These are phyloP conservation scores for Talaromyces sp. DNA, from an alignment of 2,329 filamentous ascomycete species.

Conservation along the genomic window DNA sequence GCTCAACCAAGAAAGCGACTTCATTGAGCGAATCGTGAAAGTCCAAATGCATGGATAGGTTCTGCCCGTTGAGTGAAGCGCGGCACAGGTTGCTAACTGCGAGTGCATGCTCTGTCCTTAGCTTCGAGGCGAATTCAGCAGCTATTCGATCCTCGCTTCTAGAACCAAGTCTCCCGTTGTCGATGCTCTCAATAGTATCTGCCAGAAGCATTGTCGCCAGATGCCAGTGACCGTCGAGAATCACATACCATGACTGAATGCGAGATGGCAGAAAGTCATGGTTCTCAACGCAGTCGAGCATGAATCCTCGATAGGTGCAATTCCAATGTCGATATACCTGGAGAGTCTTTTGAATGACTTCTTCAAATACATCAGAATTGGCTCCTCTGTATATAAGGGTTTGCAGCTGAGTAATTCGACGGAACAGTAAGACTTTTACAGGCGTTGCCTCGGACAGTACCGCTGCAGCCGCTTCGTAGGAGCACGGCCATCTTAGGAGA, in stretches of 20 bases:
- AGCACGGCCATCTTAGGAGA: constrained; percentile 51
- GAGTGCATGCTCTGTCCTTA: constrained; percentile 45
- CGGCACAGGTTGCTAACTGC: constrained; percentile 48
- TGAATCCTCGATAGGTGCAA: constrained; percentile 50
- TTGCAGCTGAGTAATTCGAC: constrained; percentile 55
- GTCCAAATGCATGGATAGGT: constrained; percentile 32
- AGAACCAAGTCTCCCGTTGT: constrained; percentile 32
- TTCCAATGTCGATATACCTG: constrained; percentile 56
- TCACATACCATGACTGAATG: constrained; percentile 59
- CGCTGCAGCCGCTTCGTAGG: constrained; percentile 50
- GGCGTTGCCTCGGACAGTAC: constrained; percentile 53
- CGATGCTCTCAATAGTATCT: constrained; percentile 52
- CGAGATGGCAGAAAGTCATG: constrained; percentile 51
- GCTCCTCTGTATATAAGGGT: constrained; percentile 46
- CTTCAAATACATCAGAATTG: constrained; percentile 43
- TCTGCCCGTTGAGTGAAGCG: constrained; percentile 44
- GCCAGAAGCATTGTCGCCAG: constrained; percentile 54
- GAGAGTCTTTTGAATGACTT: constrained; percentile 47
- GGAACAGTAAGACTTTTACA: constrained; percentile 58
- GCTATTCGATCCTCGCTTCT: constrained; percentile 27
- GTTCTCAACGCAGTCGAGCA: constrained; percentile 49
- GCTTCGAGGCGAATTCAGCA: constrained; percentile 35
- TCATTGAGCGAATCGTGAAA: constrained; percentile 55
- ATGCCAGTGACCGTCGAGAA: constrained; percentile 57
- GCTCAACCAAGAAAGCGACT: constrained; percentile 57